Conservation (phyloP, 805 yeast species). For the Monosporozyma yasuniensis region DNA sequence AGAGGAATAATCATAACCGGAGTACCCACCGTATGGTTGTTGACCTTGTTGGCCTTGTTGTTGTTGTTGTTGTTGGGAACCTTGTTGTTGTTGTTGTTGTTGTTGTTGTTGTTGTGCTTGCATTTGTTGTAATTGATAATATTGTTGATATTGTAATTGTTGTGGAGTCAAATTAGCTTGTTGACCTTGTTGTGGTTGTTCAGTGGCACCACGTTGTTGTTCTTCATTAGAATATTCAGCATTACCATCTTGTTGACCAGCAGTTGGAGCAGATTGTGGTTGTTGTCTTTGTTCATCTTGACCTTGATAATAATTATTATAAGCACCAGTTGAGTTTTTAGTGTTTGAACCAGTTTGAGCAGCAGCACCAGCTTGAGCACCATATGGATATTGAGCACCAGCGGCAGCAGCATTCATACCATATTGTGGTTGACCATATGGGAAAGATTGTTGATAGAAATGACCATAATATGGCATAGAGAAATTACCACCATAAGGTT, state of each 20-base stretch:
- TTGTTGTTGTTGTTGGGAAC: constrained; percentile 24
- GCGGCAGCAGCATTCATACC: constrained; percentile 12
- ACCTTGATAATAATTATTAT: constrained; percentile 18
- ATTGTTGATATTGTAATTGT: constrained; percentile 28
- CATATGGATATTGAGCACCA: constrained; percentile 7
- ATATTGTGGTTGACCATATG: constrained; percentile 31
- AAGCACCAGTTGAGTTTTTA: constrained; percentile 2
- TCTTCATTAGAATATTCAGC: background rate
- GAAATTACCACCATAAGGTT: constrained; percentile 27
- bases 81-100: constrained; percentile 13
- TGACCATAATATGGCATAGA: constrained; percentile 31
- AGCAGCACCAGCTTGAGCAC: constrained; percentile 19
- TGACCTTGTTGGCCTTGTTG: constrained; percentile 12
- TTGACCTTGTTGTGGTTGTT: constrained; percentile 11
- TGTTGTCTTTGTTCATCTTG: constrained; percentile 7
- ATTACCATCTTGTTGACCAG: constrained; percentile 1
- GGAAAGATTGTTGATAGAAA: constrained; percentile 31
- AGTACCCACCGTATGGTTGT: constrained; percentile 26
- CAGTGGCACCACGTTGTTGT: background rate
- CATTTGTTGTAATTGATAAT: constrained; percentile 26
- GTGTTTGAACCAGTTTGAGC: constrained; percentile 20
- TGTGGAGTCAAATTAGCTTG: constrained; percentile 10
- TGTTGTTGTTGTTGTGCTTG: constrained; percentile 25
- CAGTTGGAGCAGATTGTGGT: constrained; percentile 2
- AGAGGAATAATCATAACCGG: constrained; percentile 28